These are phyloP conservation scores for Fusarium cicatricum DNA, from an alignment of 2,329 filamentous ascomycete species.

Conservation along the genomic window DNA sequence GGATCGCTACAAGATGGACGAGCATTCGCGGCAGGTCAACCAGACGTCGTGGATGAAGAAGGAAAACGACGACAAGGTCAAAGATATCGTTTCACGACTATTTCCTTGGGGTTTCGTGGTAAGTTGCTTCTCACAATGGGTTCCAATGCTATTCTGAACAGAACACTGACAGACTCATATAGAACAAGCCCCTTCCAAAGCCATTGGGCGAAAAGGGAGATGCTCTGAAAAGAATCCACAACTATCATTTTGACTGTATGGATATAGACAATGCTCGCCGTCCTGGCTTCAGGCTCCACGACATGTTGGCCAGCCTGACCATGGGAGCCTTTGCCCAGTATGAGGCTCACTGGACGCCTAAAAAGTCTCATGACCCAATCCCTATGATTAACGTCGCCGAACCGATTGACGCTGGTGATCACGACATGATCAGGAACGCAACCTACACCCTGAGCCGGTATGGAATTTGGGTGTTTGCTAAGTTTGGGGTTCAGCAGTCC, in stretches of 20 bases:
- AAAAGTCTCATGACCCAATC: background rate
- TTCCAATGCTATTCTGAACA: too few relatives aligned
- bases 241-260: background rate
- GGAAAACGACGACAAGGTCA: background rate
- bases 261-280: background rate
- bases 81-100: background rate
- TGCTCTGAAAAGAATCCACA: background rate
- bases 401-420: conserved; percentile 4
- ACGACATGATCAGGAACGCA: conserved; percentile 1
- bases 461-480: conserved; percentile 20
- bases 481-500: conserved; percentile 17
- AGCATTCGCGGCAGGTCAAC: background rate
- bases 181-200: background rate
- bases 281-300: background rate
- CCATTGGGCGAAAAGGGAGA: background rate
- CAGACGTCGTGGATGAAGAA: background rate
- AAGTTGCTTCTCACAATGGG: background rate
- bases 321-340: conserved; percentile 9
- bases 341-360: background rate
- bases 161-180: background rate
- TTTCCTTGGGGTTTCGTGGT: background rate
- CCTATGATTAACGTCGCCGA: background rate
- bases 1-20: background rate
- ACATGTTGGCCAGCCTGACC: conserved; percentile 9
- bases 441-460: conserved; percentile 3